Evolutionary conservation across 129 eudicot species (phyloP).

Genomic region (Flaveria robusta): DNA sequence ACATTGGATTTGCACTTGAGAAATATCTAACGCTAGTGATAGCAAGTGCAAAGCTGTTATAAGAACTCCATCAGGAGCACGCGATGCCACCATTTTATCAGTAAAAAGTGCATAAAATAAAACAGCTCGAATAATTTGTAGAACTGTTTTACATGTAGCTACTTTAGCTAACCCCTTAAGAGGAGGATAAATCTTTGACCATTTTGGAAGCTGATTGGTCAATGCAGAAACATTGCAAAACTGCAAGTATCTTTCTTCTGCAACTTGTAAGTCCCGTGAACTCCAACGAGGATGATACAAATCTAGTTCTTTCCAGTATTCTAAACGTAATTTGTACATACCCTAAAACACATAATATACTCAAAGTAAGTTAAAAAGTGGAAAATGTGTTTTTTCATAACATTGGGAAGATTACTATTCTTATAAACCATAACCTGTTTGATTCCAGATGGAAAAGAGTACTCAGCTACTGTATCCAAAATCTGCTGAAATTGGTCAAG

Average conservation of each 20-base stretch:
- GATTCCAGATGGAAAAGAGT: conserved; percentile 88
- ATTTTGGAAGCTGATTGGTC: conserved; percentile 82
- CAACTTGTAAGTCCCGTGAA: conserved; percentile 86
- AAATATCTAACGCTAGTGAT: conserved; percentile 71
- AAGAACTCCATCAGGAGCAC: conserved; percentile 87
- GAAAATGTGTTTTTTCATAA: neutral
- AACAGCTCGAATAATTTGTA: conserved; percentile 80
- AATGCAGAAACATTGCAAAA: conserved; percentile 83
- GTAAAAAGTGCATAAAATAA: conserved; percentile 69
- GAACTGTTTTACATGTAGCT: conserved; percentile 78
- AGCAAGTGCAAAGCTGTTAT: conserved; percentile 78
- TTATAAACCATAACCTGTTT: conserved; percentile 64
- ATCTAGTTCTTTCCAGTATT: conserved; percentile 89
- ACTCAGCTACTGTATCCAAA: conserved; percentile 75
- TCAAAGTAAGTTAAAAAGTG: neutral
- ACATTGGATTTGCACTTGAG: conserved; percentile 51
- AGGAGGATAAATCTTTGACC: conserved; percentile 80
- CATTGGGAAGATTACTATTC: neutral
- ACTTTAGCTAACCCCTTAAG: conserved; percentile 68
- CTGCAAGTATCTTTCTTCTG: conserved; percentile 87
- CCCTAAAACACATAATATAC: conserved; percentile 56
- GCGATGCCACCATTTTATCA: conserved; percentile 60
- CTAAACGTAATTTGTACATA: conserved; percentile 73
- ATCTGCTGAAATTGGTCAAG: conserved; percentile 67
- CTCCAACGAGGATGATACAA: conserved; percentile 96